These are phyloP conservation scores for Coleophoma crateriformis DNA, from an alignment of 2,329 filamentous ascomycete species.

Conservation along the genomic window DNA sequence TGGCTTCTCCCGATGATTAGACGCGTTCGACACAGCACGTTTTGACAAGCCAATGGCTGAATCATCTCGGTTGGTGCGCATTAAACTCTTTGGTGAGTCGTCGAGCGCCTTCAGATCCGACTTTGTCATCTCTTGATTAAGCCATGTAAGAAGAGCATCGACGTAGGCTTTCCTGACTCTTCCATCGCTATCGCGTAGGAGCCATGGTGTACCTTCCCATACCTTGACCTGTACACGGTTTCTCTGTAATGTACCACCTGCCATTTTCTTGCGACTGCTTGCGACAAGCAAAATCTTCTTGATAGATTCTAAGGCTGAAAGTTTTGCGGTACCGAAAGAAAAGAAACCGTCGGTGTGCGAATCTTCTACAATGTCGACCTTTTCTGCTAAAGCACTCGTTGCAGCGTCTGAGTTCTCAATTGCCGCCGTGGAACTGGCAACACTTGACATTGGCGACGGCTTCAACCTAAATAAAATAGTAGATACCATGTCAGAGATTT, in stretches of 20 bases:
- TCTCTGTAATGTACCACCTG: constrained; percentile 60
- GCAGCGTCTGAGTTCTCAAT: constrained; percentile 38
- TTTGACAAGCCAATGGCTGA: constrained; percentile 28
- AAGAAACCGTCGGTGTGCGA: constrained; percentile 52
- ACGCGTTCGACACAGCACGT: constrained; percentile 64
- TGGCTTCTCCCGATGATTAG: constrained; percentile 31
- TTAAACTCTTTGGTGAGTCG: constrained; percentile 39
- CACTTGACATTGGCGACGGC: constrained; percentile 44
- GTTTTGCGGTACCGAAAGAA: constrained; percentile 55
- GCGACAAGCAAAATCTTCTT: constrained; percentile 79
- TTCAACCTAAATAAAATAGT: constrained; percentile 75
- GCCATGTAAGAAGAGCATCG: constrained; percentile 78
- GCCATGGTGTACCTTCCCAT: constrained; percentile 97
- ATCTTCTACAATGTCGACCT: constrained; percentile 45
- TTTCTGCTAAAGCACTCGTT: constrained; percentile 38
- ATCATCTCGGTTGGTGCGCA: constrained; percentile 24
- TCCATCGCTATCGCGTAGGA: constrained; percentile 73
- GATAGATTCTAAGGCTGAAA: constrained; percentile 69
- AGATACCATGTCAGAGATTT: constrained; percentile 89
- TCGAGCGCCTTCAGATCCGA: constrained; percentile 59
- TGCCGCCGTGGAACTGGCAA: constrained; percentile 36
- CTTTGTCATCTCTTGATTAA: constrained; percentile 70
- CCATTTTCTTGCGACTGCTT: constrained; percentile 58
- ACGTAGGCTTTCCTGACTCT: constrained; percentile 80
- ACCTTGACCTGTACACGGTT: constrained; percentile 73